phyloP scores from a whole-genome alignment of 2,329 filamentous ascomycete genomes.

The Eurotiales sp. region DNA sequence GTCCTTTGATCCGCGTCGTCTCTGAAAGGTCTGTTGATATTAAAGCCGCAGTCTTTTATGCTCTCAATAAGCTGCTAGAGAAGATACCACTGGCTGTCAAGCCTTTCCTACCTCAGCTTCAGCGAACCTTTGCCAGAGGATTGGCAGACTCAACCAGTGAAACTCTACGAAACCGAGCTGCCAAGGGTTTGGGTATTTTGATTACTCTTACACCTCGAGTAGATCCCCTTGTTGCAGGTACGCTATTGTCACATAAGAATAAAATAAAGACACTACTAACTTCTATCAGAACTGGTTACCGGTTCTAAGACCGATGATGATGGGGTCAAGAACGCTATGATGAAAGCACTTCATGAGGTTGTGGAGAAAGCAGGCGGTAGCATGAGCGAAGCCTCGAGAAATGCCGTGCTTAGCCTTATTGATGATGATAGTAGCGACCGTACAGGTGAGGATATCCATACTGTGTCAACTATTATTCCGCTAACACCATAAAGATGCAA shows the following conservation, averaged over 20 bases:
- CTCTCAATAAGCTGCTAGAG: slow-evolving; percentile 89
- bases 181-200: slow-evolving; percentile 87
- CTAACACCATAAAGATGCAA: slow-evolving; percentile 48
- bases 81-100: slow-evolving; percentile 96
- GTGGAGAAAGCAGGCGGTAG: slow-evolving; percentile 90
- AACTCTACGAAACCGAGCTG: slow-evolving; percentile 77
- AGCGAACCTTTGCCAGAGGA: slow-evolving; percentile 94
- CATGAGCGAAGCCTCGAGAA: slow-evolving; percentile 88
- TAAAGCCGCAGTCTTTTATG: slow-evolving; percentile 87
- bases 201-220: slow-evolving; percentile 95
- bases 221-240: slow-evolving; percentile 76
- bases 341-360: slow-evolving; percentile 94
- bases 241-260: slow-evolving; percentile 12
- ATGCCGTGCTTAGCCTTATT: slow-evolving; percentile 82
- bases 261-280: slow-evolving; percentile 4
- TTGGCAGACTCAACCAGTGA: slow-evolving; percentile 92
- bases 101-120: slow-evolving; percentile 92
- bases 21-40: slow-evolving; percentile 95
- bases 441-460: slow-evolving; percentile 50
- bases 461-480: not conserved
- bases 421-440: slow-evolving; percentile 75
- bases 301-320: slow-evolving; percentile 85
- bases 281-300: slow-evolving; percentile 72
- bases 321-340: slow-evolving; percentile 91
- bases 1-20: slow-evolving; percentile 94